Evolutionary conservation across 495 filamentous ascomycete genomes (phyloP), one percentile per base, ranked within the genome.

Genomic region (Tuber calosporum): DNA sequence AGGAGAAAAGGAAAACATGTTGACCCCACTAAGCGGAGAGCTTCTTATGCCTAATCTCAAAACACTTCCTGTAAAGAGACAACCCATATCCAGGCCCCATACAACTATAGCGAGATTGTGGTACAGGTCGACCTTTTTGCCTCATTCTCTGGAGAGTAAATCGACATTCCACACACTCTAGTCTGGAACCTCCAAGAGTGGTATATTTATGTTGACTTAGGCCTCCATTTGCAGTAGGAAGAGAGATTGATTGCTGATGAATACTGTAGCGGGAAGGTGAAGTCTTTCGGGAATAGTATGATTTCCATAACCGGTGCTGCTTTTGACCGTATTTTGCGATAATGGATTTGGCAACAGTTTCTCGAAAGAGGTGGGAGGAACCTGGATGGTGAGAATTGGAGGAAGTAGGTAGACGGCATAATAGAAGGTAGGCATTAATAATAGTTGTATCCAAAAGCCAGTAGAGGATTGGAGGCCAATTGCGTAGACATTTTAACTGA

Each of bases 381-480:
- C 22, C 20, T 53, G 45, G 22, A 6, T 22, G 19, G 42, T 22
- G 3, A 3, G 5, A 26, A 9, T n/a, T 7, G 7, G 45, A 15
- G 22, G 8, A 26, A 20, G 42, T 20, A 13, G 42, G 42, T 45
- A 26, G 45, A n/a, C 26, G 4, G 15, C 22, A 53, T 2, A 53
- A 53, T 53, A 74, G 34, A 4, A 74, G 45, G n/a, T 40, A 70
- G 20, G 69, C 17, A 41, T 73, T 76, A 19, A 69, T 42, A 66
- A 76, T 3, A 22, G 48, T 67, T 71, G 77, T 72, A 70, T 82
- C 75, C 69, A 82, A 71, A 62, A 78, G 71, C 73, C 72, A 66
- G 68, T 74, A 79, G 62, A 79, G 76, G 8, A 80, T 38, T 13
- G 71, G 72, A 41, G 72, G 76, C 73, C 66, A 80, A 53, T 45